Evolutionary conservation across 345 rosid genomes (phyloP), one percentile per base, ranked within the genome.

Genomic region (Schrenkiella parvula): DNA sequence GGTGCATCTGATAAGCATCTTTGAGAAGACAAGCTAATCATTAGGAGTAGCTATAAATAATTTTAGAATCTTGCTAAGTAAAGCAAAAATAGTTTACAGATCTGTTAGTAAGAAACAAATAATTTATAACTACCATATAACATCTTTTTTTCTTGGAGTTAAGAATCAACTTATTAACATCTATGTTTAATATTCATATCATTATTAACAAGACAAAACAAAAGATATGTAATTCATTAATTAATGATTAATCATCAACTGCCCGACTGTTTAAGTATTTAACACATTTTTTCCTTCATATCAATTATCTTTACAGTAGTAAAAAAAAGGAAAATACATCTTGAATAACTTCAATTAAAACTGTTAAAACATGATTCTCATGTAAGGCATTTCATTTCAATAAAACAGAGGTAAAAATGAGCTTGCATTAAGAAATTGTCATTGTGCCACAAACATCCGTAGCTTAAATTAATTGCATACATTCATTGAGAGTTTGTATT

Each of bases 1-100:
- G 57, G 59, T 53, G 59, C 38, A 53, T 41, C 37, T 2, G 68
- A 43, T 10, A 8, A 14, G 26, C 53, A 61, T 71, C 53, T 51
- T 39, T 29, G 35, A 62, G 19, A 41, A 19, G 61, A 71, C 51
- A 52, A 42, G 63, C 55, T 72, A 72, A 72, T 72, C 54, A 62
- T 63, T 50, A 39, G 41, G 29, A 52, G 71, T 12, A 61, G 53
- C 53, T 50, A 61, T 39, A 44, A 28, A 60, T 47, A n/a, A 42
- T 47, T 48, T 62, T 62, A 34, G 63, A 62, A 53, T 64, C 48
- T 21, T 54, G 18, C 47, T 19, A 62, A 52, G 26, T 29, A 62
- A 28, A 51, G 44, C 35, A 26, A 11, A 8, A 4, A 2, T 29
- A 19, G 28, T 28, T n/a, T 14, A 35, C 14, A 25, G 52, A 59